Evolutionary conservation across 306 rosid genomes (phyloP).

Genomic region (Vicia villosa): DNA sequence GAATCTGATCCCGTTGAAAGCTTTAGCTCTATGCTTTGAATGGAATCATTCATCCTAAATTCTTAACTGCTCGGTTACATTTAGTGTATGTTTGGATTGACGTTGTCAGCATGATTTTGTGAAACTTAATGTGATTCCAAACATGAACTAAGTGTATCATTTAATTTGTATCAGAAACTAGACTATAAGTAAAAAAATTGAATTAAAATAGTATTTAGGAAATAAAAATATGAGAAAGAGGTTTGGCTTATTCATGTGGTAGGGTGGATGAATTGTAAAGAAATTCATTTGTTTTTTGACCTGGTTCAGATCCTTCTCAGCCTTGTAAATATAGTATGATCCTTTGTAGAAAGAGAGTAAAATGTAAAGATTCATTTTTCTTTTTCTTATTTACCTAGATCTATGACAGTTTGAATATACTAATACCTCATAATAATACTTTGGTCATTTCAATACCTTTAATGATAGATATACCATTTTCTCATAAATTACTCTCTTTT

Average conservation of each 20-base stretch:
- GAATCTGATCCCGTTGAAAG: slow-evolving; percentile 87
- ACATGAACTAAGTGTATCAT: neutral
- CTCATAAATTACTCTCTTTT: neutral
- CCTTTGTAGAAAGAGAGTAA: slow-evolving; percentile 26
- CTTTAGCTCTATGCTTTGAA: slow-evolving; percentile 62
- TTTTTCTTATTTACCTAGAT: neutral
- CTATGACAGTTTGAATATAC: neutral
- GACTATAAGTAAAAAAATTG: slow-evolving; percentile 27
- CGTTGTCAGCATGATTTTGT: neutral
- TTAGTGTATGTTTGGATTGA: neutral
- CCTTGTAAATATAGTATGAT: slow-evolving; percentile 54
- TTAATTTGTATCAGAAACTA: slow-evolving; percentile 16
- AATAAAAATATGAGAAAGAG: slow-evolving; percentile 32
- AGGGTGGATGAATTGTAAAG: slow-evolving; percentile 34
- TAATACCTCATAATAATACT: neutral
- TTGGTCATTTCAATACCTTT: neutral
- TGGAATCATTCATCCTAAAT: neutral
- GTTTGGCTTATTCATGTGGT: slow-evolving; percentile 17
- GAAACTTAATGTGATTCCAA: neutral
- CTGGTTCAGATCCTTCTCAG: slow-evolving; percentile 41
- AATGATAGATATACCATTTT: neutral
- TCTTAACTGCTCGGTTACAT: slow-evolving; percentile 2
- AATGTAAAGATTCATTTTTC: neutral
- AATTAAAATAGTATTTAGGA: slow-evolving; percentile 10
- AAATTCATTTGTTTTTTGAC: slow-evolving; percentile 9